Evolutionary conservation across 1,284 basidiomycete genomes (phyloP).

Genomic region (Pterula multifida): DNA sequence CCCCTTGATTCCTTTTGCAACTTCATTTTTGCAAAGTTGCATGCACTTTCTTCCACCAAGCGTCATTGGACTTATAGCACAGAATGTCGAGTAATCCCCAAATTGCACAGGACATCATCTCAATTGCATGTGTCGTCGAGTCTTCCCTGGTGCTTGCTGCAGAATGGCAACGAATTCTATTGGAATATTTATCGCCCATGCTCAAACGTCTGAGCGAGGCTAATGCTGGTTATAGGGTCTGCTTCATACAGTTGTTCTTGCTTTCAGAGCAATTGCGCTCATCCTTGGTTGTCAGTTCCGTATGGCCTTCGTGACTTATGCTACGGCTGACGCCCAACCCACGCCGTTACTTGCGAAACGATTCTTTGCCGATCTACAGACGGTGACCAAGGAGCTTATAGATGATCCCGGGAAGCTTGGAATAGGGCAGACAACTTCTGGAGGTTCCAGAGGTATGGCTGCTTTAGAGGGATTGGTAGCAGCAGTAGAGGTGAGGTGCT

Average conservation of each 20-base stretch:
- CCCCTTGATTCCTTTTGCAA: neutral
- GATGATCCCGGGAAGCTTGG: constrained; percentile 37
- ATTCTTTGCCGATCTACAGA: constrained; percentile 35
- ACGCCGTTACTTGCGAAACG: constrained; percentile 42
- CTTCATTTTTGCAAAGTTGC: neutral
- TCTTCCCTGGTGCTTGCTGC: constrained; percentile 41
- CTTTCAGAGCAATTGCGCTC: constrained; percentile 4
- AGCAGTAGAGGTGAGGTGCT: constrained; percentile 46
- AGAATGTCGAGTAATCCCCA: no score
- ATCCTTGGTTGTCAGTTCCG: constrained; percentile 26
- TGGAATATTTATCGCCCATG: constrained; percentile 38
- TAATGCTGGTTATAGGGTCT: constrained; percentile 23
- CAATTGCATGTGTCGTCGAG: constrained; percentile 51
- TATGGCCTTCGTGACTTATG: constrained; percentile 40
- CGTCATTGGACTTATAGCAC: no score
- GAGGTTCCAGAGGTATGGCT: constrained; percentile 43
- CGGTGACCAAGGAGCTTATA: constrained; percentile 31
- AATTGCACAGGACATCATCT: constrained; percentile 26
- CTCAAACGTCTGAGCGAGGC: constrained; percentile 39
- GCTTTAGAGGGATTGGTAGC: constrained; percentile 62
- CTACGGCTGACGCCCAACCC: constrained; percentile 27
- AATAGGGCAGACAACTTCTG: constrained; percentile 41
- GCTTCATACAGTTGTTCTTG: neutral
- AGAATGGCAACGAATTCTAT: constrained; percentile 39
- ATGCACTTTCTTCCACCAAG: no score